Evolutionary conservation across 257 asterid species (phyloP).

Genomic region (Nicotiana tabacum): DNA sequence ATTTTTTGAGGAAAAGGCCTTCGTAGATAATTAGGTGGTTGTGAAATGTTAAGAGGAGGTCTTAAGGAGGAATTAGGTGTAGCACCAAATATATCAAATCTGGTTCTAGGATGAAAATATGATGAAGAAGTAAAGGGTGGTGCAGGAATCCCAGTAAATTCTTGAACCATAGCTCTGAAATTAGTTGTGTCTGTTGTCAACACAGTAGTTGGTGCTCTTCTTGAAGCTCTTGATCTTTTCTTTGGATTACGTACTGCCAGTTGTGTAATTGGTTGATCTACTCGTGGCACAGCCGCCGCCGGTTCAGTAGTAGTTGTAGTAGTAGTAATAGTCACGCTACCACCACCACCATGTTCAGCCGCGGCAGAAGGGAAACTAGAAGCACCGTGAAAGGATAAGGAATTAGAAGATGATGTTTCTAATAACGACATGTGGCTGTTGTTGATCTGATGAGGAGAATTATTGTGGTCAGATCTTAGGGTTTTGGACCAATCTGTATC

Average conservation of each 20-base stretch:
- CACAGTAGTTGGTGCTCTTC: conserved; percentile 92
- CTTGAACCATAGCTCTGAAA: conserved; percentile 95
- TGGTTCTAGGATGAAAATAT: conserved; percentile 22
- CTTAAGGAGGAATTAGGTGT: conserved; percentile 23
- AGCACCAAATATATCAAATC: conserved; percentile 47
- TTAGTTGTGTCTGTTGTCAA: conserved; percentile 70
- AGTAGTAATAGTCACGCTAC: neutral
- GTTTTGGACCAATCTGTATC: conserved; percentile 35
- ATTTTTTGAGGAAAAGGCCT: conserved; percentile 53
- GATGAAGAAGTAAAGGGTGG: conserved; percentile 53
- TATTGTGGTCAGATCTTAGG: conserved; percentile 29
- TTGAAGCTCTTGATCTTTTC: conserved; percentile 80
- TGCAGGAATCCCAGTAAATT: conserved; percentile 83
- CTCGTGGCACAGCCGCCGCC: neutral
- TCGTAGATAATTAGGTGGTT: conserved; percentile 37
- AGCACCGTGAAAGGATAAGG: neutral
- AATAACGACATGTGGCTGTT: conserved; percentile 10
- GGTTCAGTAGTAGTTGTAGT: neutral
- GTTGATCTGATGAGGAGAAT: neutral
- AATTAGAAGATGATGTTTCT: conserved; percentile 1
- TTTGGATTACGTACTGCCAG: conserved; percentile 35
- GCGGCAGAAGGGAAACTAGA: neutral
- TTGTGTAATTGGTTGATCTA: neutral
- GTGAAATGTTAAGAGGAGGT: conserved; percentile 26
- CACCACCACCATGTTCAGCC: neutral